phyloP scores from a whole-genome alignment of 768 basidiomycete genomes.

The Tulasnella sp. region DNA sequence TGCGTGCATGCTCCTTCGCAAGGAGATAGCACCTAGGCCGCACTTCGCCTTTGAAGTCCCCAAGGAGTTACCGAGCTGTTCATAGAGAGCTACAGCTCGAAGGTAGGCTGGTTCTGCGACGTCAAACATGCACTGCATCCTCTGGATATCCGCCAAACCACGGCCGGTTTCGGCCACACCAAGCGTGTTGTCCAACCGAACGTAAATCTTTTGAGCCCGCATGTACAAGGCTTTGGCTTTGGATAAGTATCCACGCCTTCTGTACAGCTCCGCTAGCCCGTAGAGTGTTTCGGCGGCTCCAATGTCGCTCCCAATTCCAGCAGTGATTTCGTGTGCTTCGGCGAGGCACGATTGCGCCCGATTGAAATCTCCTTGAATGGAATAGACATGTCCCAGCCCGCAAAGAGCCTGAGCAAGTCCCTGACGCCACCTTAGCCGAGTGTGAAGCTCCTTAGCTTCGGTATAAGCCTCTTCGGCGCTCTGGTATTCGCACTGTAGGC shows the following conservation, averaged over 20 bases:
- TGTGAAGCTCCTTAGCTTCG: no score
- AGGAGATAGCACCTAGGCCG: background rate
- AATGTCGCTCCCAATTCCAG: no score
- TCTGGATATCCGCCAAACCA: background rate
- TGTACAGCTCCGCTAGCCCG: background rate
- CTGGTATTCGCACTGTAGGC: no score
- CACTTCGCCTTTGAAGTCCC: background rate
- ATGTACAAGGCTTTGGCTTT: background rate
- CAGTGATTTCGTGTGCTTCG: no score
- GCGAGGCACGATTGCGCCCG: no score
- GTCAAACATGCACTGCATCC: background rate
- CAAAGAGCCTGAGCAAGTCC: no score
- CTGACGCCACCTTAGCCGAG: no score
- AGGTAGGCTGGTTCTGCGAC: background rate
- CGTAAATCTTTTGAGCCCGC: background rate
- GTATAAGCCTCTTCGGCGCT: no score
- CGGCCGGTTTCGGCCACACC: no score
- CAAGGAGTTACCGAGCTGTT: background rate
- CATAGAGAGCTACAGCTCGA: background rate
- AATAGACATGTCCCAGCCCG: no score
- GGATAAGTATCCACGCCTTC: background rate
- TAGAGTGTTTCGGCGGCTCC: background rate
- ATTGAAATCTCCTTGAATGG: no score
- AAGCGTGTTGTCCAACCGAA: background rate
- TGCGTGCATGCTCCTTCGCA: background rate